Percentiles rank a stretch among this genome's conserved stretches.
These are phyloP conservation scores for Malus orientalis DNA, from an alignment of 306 rosid species.

Conservation along the genomic window DNA sequence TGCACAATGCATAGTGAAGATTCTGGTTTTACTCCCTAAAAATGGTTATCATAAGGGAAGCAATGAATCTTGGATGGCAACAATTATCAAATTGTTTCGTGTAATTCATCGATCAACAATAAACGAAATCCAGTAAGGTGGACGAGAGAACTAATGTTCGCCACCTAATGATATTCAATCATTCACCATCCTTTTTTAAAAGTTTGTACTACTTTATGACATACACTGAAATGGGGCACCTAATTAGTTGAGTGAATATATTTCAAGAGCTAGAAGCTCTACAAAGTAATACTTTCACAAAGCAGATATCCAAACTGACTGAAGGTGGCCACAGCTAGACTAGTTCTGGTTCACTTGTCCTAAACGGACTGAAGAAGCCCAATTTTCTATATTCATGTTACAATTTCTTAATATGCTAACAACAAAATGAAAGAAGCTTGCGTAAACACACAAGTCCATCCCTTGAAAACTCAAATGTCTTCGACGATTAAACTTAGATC, in stretches of 20 bases:
- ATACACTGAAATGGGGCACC: neutral
- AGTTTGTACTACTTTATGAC: neutral
- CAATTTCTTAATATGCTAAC: neutral
- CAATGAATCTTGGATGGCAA: neutral
- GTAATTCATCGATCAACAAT: neutral
- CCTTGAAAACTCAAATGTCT: neutral
- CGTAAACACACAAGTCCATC: neutral
- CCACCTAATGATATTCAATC: neutral
- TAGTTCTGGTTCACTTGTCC: neutral
- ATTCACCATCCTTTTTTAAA: neutral
- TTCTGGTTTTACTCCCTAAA: neutral
- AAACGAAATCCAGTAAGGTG: neutral
- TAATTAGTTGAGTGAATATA: neutral
- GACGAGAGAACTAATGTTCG: neutral
- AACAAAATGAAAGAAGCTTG: neutral
- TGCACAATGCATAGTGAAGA: neutral
- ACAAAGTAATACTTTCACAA: neutral
- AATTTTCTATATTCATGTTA: neutral
- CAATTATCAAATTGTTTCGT: neutral
- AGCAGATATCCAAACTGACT: neutral
- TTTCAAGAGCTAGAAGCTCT: neutral
- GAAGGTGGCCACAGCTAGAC: neutral
- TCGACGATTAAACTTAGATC: neutral
- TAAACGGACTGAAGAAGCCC: neutral
- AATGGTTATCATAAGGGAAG: neutral